Conservation (phyloP, 2,329 filamentous ascomycete genomes). For the Neonectria coccinea region DNA sequence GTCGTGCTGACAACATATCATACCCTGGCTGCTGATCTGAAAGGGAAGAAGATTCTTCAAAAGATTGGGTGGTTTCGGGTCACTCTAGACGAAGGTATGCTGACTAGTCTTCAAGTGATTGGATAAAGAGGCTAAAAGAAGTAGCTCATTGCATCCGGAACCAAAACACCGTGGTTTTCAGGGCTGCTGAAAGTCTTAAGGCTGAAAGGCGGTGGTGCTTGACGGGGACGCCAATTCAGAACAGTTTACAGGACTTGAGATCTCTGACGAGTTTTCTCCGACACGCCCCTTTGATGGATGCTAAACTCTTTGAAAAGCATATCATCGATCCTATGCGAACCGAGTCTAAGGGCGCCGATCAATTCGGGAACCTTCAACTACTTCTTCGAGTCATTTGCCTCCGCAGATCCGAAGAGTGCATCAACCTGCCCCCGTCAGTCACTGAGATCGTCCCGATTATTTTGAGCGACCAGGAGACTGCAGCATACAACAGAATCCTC, state of each 20-base stretch:
- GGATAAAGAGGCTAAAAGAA: background rate
- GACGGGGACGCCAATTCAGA: background rate
- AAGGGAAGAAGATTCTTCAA: background rate
- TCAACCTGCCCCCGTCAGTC: background rate
- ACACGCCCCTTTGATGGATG: background rate
- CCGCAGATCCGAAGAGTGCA: background rate
- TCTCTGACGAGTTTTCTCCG: background rate
- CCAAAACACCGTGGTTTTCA: background rate
- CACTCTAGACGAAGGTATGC: background rate
- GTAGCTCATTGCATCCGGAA: constrained; percentile 3
- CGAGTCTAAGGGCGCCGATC: background rate
- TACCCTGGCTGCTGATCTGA: constrained; percentile 3
- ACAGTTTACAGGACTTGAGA: background rate
- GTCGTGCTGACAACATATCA: background rate
- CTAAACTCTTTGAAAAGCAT: background rate
- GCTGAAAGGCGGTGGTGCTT: background rate
- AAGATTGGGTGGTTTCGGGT: background rate
- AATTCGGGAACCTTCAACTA: background rate
- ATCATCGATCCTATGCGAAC: background rate
- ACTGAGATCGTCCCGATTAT: background rate
- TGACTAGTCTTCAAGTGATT: background rate
- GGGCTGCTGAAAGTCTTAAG: background rate
- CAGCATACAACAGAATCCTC: background rate
- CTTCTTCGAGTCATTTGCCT: constrained; percentile 2
- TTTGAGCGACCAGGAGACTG: background rate